Percentiles rank a stretch among this genome's conserved stretches.
Conservation (phyloP, 2,329 filamentous ascomycete species). For the Sarocladium brachiariae region DNA sequence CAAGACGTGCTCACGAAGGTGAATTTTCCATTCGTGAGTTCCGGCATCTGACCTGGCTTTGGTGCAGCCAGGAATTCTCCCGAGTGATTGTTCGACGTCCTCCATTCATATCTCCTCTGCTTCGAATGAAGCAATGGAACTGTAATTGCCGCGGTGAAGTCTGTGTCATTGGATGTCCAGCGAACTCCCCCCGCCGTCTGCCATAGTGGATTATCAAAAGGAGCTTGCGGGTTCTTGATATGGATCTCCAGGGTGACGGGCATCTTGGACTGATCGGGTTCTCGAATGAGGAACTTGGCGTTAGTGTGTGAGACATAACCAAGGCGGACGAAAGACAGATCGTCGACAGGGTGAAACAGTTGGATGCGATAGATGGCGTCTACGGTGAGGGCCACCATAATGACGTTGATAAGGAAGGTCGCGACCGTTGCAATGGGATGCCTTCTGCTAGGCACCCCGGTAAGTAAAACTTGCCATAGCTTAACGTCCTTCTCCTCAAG, state of each 20-base stretch:
- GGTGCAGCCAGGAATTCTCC: constrained; percentile 79
- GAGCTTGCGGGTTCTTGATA: constrained; percentile 41
- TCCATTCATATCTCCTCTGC: constrained; percentile 75
- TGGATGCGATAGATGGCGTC: constrained; percentile 75
- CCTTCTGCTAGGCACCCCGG: constrained; percentile 68
- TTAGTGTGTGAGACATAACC: constrained; percentile 78
- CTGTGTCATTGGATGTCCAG: constrained; percentile 66
- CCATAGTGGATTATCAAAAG: constrained; percentile 56
- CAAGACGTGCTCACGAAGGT: constrained; percentile 92
- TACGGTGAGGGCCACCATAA: constrained; percentile 60
- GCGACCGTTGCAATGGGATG: constrained; percentile 58
- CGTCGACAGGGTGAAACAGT: constrained; percentile 60
- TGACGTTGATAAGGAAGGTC: constrained; percentile 66
- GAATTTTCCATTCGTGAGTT: constrained; percentile 60
- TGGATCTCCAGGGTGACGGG: constrained; percentile 67
- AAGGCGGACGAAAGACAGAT: constrained; percentile 78
- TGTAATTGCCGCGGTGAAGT: constrained; percentile 69
- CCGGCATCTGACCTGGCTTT: constrained; percentile 54
- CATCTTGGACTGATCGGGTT: constrained; percentile 68
- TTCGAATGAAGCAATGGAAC: constrained; percentile 58
- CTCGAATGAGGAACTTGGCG: constrained; percentile 76
- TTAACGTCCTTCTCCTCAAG: constrained; percentile 50
- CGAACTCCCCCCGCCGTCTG: constrained; percentile 57
- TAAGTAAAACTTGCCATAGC: constrained; percentile 60
- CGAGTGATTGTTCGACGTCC: constrained; percentile 76